Conservation (phyloP, 306 rosid genomes). For the Gillenia trifoliata region DNA sequence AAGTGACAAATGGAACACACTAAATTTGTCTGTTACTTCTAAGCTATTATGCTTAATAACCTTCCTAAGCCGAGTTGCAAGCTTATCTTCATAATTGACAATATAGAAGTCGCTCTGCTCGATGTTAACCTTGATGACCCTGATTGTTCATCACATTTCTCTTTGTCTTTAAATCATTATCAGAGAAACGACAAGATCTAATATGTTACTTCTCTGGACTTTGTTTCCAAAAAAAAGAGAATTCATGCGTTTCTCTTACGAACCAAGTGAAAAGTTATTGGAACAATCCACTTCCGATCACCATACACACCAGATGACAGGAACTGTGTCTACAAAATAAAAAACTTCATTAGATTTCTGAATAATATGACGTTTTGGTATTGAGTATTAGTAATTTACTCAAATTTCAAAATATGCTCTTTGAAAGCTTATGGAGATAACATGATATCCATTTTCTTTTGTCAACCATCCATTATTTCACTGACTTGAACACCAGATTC, state of each 20-base stretch:
- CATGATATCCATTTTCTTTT: constrained; percentile 61
- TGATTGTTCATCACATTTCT: constrained; percentile 23
- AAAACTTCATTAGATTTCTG: constrained; percentile 23
- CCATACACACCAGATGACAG: constrained; percentile 35
- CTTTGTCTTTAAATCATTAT: constrained; percentile 16
- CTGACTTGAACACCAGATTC: constrained; percentile 49
- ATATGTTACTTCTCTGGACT: constrained; percentile 37
- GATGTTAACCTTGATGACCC: constrained; percentile 59
- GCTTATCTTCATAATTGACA: constrained; percentile 52
- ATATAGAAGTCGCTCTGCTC: constrained; percentile 61
- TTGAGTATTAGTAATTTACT: constrained; percentile 37
- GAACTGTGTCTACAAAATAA: constrained; percentile 47
- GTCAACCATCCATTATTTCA: constrained; percentile 55
- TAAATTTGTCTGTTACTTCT: constrained; percentile 48
- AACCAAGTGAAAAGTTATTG: constrained; percentile 49
- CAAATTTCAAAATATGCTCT: constrained; percentile 35
- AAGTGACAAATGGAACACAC: constrained; percentile 20
- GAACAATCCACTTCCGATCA: constrained; percentile 54
- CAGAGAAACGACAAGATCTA: constrained; percentile 26
- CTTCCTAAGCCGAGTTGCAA: constrained; percentile 40
- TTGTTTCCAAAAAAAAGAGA: constrained; percentile 48
- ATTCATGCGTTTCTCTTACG: constrained; percentile 32
- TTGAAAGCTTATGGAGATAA: constrained; percentile 41
- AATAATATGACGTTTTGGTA: constrained; percentile 12
- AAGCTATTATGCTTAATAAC: constrained; percentile 47